Percentiles rank a stretch among this genome's conserved stretches.
Conservation (phyloP, 2,329 filamentous ascomycete species). For the Tolypocladium ophioglossoides region DNA sequence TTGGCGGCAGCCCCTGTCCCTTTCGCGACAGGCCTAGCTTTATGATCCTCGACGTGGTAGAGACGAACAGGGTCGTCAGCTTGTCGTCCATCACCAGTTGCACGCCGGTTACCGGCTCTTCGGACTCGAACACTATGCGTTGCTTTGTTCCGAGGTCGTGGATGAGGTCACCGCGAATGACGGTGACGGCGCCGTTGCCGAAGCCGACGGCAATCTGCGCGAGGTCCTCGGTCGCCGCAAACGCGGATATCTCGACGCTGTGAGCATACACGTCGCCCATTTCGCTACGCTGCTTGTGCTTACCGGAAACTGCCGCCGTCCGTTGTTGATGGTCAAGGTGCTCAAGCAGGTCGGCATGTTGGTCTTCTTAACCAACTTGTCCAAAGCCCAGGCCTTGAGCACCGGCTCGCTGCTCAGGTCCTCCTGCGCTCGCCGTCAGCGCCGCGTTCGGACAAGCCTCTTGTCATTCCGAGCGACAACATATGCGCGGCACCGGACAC, state of each 20-base stretch:
- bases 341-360: slow-evolving; percentile 81
- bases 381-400: slow-evolving; percentile 94
- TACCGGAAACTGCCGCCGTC: slow-evolving; percentile 84
- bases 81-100: slow-evolving; percentile 55
- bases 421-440: slow-evolving; percentile 40
- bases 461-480: not conserved
- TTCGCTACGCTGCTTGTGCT: slow-evolving; percentile 11
- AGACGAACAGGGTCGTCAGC: slow-evolving; percentile 75
- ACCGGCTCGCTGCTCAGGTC: slow-evolving; percentile 80
- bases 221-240: slow-evolving; percentile 77
- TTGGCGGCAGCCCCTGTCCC: slow-evolving; percentile 80
- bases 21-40: slow-evolving; percentile 79
- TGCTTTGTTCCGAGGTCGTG: slow-evolving; percentile 93
- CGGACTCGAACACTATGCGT: slow-evolving; percentile 89
- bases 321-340: slow-evolving; percentile 78
- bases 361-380: slow-evolving; percentile 89
- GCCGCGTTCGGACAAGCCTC: not conserved
- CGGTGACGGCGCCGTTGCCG: slow-evolving; percentile 85
- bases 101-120: slow-evolving; percentile 90
- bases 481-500: not conserved
- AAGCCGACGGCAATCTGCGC: slow-evolving; percentile 93
- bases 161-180: slow-evolving; percentile 87
- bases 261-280: not conserved
- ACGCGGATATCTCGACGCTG: slow-evolving; percentile 61
- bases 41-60: slow-evolving; percentile 79